Evolutionary conservation across 768 basidiomycete species (phyloP).

Genomic region (Chalciporus chontae): DNA sequence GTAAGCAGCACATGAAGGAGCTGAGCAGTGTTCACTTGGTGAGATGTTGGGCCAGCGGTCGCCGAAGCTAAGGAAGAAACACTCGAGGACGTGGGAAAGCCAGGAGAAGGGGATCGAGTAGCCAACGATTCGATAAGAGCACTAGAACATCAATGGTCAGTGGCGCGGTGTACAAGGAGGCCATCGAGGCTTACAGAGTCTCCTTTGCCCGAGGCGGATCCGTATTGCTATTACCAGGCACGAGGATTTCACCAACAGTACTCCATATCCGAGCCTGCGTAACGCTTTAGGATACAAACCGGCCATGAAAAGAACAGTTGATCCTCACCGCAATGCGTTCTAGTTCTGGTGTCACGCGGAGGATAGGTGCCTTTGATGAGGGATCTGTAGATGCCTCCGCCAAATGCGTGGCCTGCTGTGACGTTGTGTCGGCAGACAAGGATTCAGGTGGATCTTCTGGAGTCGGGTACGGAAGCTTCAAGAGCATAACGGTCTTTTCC

Average conservation of each 20-base stretch:
- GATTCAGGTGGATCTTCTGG: background rate
- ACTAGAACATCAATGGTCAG: constrained; percentile 33
- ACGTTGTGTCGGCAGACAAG: constrained; percentile 2
- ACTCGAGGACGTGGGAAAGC: constrained; percentile 55
- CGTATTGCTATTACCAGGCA: constrained; percentile 45
- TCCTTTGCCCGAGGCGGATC: constrained; percentile 54
- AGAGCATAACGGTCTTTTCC: constrained; percentile 31
- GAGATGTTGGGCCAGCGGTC: constrained; percentile 47
- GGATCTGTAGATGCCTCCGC: constrained; percentile 10
- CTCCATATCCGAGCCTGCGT: constrained; percentile 65
- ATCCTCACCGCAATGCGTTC: constrained; percentile 60
- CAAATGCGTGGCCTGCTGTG: constrained; percentile 4
- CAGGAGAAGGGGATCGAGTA: constrained; percentile 44
- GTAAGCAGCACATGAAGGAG: constrained; percentile 58
- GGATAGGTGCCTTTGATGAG: constrained; percentile 30
- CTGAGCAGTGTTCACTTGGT: constrained; percentile 70
- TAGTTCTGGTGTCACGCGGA: constrained; percentile 57
- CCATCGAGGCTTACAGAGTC: constrained; percentile 48
- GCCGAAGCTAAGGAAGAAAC: constrained; percentile 43
- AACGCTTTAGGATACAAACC: background rate
- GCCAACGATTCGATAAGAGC: constrained; percentile 56
- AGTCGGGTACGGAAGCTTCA: constrained; percentile 7
- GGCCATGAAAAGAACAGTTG: background rate
- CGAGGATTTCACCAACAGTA: constrained; percentile 60
- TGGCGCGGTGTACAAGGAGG: background rate